Percentiles rank a stretch among this genome's conserved stretches.
These are phyloP conservation scores for Sporodiniella umbellata DNA, from an alignment of 371 early-diverging fungal genomes.

Conservation along the genomic window DNA sequence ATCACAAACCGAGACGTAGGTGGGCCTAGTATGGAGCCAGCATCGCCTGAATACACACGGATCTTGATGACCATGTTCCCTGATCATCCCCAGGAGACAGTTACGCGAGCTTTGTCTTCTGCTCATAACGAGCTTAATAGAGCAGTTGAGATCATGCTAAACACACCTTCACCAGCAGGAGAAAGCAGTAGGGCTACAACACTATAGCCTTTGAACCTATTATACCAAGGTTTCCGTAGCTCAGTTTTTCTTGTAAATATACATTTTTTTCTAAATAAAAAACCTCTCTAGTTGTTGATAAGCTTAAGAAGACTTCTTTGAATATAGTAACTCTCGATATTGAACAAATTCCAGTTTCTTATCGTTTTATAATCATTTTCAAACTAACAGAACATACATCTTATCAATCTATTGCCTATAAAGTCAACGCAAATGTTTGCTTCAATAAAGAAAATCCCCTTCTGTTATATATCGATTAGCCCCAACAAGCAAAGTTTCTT, in stretches of 20 bases:
- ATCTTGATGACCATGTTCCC: slow-evolving; percentile 58
- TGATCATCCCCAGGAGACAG: slow-evolving; percentile 51
- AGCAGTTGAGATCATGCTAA: slow-evolving; percentile 54
- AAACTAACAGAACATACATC: no score
- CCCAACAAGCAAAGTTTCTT: no score
- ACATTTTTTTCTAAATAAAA: neutral
- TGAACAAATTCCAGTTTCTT: no score
- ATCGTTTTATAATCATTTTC: no score
- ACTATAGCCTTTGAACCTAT: neutral
- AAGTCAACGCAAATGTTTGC: neutral
- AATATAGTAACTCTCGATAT: no score
- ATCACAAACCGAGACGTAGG: slow-evolving; percentile 46
- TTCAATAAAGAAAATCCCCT: neutral
- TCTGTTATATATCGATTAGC: no score
- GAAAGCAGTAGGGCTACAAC: neutral
- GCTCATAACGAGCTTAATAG: slow-evolving; percentile 55
- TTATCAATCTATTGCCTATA: no score
- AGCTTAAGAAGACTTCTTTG: no score
- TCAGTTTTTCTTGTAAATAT: no score
- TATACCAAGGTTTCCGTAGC: neutral
- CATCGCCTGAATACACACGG: slow-evolving; percentile 49
- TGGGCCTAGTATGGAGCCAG: slow-evolving; percentile 35
- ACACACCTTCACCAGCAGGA: slow-evolving; percentile 31
- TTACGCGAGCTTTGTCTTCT: slow-evolving; percentile 49
- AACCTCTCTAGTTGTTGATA: no score